These are phyloP conservation scores for Fusarium sp. DNA, from an alignment of 2,329 filamentous ascomycete genomes.

Conservation along the genomic window DNA sequence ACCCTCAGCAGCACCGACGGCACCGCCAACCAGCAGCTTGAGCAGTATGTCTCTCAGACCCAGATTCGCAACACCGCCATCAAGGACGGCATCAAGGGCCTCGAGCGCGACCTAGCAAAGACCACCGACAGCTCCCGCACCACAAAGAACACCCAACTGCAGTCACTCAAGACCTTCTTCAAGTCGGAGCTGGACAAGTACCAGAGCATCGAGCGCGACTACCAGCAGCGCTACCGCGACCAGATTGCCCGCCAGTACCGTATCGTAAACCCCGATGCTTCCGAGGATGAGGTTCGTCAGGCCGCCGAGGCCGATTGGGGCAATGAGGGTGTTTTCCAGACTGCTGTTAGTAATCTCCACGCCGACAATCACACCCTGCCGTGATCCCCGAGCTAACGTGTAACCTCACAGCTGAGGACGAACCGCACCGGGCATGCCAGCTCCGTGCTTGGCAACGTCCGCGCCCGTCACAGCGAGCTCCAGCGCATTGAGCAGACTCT, in stretches of 20 bases:
- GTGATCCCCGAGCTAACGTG: conserved; percentile 19
- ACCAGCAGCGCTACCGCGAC: conserved; percentile 77
- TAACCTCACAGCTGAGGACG: conserved; percentile 70
- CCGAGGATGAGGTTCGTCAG: conserved; percentile 75
- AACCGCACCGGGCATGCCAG: conserved; percentile 80
- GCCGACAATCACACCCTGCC: not conserved
- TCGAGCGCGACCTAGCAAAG: conserved; percentile 76
- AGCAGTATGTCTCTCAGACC: conserved; percentile 75
- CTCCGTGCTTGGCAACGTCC: conserved; percentile 80
- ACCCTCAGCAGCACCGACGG: conserved; percentile 74
- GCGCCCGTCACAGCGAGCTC: conserved; percentile 85
- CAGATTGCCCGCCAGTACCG: conserved; percentile 84
- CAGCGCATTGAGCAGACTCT: conserved; percentile 83
- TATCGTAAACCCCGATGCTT: conserved; percentile 85
- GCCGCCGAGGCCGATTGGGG: conserved; percentile 79
- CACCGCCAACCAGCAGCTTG: conserved; percentile 66
- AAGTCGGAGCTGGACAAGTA: conserved; percentile 77
- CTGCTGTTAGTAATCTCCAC: conserved; percentile 69
- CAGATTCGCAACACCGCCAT: conserved; percentile 79
- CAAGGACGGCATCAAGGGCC: conserved; percentile 80
- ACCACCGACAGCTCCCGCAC: conserved; percentile 69
- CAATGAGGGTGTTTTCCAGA: conserved; percentile 84
- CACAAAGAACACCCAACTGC: conserved; percentile 76
- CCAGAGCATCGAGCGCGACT: conserved; percentile 76
- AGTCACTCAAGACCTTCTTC: conserved; percentile 77